Conservation (phyloP, 164 flowering plant genomes). For the Nelumbo lutea region DNA sequence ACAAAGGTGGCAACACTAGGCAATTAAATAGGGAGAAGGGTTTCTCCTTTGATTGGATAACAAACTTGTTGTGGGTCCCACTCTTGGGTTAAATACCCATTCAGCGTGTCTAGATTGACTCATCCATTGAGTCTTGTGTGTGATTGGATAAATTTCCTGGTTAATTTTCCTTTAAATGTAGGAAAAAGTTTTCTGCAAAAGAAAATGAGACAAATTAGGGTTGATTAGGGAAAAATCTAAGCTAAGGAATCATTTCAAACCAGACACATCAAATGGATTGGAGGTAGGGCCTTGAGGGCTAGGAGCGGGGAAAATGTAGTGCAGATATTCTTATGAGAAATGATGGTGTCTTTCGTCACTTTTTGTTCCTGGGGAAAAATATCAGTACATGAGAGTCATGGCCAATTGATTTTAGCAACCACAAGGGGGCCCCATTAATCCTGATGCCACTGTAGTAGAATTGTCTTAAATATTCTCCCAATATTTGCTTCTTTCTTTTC, state of each 20-base stretch:
- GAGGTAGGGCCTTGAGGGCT: constrained; percentile 7
- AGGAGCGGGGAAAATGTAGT: constrained; percentile 8
- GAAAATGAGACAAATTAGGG: neutral
- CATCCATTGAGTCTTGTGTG: neutral
- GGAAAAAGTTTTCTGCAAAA: neutral
- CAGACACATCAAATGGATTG: constrained; percentile 2
- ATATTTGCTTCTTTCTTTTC: neutral
- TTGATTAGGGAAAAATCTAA: neutral
- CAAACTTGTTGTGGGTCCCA: neutral
- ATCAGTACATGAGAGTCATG: constrained; percentile 6
- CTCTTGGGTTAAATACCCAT: neutral
- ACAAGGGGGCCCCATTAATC: constrained; percentile 2
- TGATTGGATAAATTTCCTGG: neutral
- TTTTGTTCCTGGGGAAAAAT: constrained; percentile 5
- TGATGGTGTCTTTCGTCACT: constrained; percentile 17
- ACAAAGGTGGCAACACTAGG: too few species aligned
- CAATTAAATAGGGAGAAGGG: too few species aligned
- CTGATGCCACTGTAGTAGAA: neutral
- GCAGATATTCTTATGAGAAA: constrained; percentile 17
- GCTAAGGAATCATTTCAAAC: neutral
- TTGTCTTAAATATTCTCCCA: neutral
- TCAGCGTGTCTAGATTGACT: neutral
- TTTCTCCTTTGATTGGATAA: too few species aligned
- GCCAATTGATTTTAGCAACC: constrained; percentile 1
- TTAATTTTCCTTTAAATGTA: too few species aligned